phyloP scores from a whole-genome alignment of 2,329 filamentous ascomycete genomes.

The Graphilbum sp. region DNA sequence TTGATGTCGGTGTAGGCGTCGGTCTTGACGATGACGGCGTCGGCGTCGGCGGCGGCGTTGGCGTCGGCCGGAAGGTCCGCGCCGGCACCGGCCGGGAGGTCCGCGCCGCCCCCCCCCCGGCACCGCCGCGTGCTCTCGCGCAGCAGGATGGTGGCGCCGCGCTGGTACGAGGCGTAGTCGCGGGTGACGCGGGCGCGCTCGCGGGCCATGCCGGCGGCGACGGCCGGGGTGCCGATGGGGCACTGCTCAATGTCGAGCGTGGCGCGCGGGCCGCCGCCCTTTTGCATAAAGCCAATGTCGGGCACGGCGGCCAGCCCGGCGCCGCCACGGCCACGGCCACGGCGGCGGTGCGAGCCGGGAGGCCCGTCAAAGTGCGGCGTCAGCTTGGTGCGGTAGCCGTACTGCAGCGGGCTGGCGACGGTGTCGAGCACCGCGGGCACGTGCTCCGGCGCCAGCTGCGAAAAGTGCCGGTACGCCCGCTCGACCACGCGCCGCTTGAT shows the following conservation, averaged over 20 bases:
- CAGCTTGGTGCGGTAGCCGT: constrained; percentile 89
- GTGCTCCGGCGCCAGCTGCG: constrained; percentile 56
- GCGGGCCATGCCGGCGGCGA: constrained; percentile 60
- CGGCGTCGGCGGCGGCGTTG: constrained; percentile 18
- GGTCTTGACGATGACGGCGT: constrained; percentile 40
- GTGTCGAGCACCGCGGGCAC: constrained; percentile 69
- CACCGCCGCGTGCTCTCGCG: constrained; percentile 68
- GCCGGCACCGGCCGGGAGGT: too few species aligned
- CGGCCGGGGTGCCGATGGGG: constrained; percentile 78
- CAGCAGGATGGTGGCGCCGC: constrained; percentile 75
- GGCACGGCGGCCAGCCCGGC: constrained; percentile 45
- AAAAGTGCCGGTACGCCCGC: constrained; percentile 86
- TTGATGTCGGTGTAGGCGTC: constrained; percentile 59
- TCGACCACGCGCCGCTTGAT: constrained; percentile 79
- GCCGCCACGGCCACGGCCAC: constrained; percentile 29
- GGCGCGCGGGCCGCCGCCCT: constrained; percentile 45
- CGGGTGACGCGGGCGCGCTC: constrained; percentile 62
- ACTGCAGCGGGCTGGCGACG: constrained; percentile 78
- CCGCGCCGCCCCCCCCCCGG: constrained; percentile 21
- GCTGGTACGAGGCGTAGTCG: constrained; percentile 55
- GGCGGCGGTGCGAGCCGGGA: constrained; percentile 25
- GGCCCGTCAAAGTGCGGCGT: constrained; percentile 91
- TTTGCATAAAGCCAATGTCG: constrained; percentile 77
- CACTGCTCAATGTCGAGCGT: constrained; percentile 96
- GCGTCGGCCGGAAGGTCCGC: constrained; percentile 1